Evolutionary conservation across 139 green algal genomes (phyloP).

Genomic region (Astrephomene gubernaculifera): DNA sequence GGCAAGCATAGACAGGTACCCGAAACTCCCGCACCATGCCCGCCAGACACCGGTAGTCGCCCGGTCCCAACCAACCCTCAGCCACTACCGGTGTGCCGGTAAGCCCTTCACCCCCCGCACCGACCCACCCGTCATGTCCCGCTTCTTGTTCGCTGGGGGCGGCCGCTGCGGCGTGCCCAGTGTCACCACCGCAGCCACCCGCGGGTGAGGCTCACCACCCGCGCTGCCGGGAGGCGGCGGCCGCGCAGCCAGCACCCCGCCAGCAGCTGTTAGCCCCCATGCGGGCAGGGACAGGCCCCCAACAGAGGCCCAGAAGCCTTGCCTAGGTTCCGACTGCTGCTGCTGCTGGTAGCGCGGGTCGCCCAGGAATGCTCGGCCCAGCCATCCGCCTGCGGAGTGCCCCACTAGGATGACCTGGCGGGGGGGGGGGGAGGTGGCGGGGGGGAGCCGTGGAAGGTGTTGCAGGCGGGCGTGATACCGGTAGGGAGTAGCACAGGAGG

Average conservation of each 20-base stretch:
- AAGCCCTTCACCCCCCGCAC: too few species aligned
- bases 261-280: background rate
- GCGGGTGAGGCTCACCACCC: slow-evolving; percentile 26
- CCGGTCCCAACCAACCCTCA: background rate
- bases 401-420: slow-evolving; percentile 67
- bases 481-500: too few species aligned
- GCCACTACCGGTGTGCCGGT: too few species aligned
- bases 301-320: background rate
- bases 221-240: background rate
- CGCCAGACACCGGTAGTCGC: too few species aligned
- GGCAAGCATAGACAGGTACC: too few species aligned
- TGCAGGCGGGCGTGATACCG: background rate
- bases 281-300: background rate
- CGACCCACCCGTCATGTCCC: slow-evolving; percentile 66
- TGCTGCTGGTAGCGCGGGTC: slow-evolving; percentile 36
- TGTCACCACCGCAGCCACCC: slow-evolving; percentile 68
- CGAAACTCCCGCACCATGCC: too few species aligned
- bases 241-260: too few species aligned
- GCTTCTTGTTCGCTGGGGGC: slow-evolving; percentile 56
- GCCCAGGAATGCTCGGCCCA: slow-evolving; percentile 71
- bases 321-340: background rate
- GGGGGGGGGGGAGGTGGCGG: background rate
- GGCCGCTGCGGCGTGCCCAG: slow-evolving; percentile 76
- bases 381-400: slow-evolving; percentile 80
- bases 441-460: background rate